These are phyloP conservation scores for Penicillium hesseltinei DNA, from an alignment of 2,329 filamentous ascomycete species.

Conservation along the genomic window DNA sequence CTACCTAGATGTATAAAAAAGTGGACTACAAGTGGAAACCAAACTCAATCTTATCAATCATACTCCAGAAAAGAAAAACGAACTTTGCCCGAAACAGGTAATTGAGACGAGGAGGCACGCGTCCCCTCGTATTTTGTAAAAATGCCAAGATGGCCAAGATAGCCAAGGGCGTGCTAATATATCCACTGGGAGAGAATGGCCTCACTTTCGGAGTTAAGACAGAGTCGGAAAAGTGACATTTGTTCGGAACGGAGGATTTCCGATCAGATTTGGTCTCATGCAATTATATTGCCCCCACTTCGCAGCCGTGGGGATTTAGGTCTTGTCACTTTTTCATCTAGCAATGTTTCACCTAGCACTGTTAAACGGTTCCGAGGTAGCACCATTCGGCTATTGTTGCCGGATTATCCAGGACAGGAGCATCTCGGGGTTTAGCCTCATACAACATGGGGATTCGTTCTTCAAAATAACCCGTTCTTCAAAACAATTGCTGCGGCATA, in stretches of 20 bases:
- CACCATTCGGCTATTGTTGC: not conserved
- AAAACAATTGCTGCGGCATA: not conserved
- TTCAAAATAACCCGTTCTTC: not conserved
- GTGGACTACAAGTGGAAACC: not conserved
- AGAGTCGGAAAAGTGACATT: not conserved
- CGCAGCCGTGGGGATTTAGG: not conserved
- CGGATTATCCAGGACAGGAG: not conserved
- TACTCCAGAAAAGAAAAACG: not conserved
- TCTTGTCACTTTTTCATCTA: not conserved
- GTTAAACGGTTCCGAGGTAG: not conserved
- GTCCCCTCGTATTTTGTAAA: not conserved
- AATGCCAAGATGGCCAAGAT: conserved; percentile 10
- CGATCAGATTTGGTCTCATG: not conserved
- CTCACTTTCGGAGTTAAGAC: not conserved
- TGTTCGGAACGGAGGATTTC: not conserved
- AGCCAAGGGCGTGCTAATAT: not conserved
- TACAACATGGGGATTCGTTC: not conserved
- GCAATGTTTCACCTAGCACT: not conserved
- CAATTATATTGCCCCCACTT: not conserved
- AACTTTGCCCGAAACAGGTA: not conserved
- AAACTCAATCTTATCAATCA: conserved; percentile 7
- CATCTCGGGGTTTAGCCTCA: not conserved
- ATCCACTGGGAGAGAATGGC: not conserved
- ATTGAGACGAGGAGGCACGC: not conserved
- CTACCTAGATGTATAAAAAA: not conserved